Conservation (phyloP, 129 eudicot species). For the Dittrichia graveolens region DNA sequence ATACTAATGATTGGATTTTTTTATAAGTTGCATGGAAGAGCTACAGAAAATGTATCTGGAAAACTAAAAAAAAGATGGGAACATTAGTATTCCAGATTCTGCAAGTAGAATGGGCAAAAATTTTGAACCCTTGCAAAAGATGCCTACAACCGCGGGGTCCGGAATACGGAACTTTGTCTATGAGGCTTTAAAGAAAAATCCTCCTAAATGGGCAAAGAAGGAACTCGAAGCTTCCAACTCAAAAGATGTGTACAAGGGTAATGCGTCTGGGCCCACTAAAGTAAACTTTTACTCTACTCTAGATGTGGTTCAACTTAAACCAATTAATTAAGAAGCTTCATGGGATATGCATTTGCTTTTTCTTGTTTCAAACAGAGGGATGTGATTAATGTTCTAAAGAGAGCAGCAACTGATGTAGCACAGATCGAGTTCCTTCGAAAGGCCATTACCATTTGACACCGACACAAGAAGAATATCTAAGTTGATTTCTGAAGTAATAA, state of each 20-base stretch:
- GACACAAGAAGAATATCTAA: slow-evolving; percentile 22
- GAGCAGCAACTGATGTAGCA: too few species aligned
- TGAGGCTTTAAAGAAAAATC: slow-evolving; percentile 49
- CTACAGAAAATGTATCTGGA: slow-evolving; percentile 37
- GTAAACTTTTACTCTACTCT: too few species aligned
- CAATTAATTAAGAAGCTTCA: too few species aligned
- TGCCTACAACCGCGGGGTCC: slow-evolving; percentile 63
- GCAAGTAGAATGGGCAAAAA: slow-evolving; percentile 48
- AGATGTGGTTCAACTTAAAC: too few species aligned
- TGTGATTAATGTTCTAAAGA: too few species aligned
- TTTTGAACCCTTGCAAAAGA: slow-evolving; percentile 46
- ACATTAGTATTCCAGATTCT: background rate
- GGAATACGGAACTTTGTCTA: slow-evolving; percentile 42
- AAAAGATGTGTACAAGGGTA: slow-evolving; percentile 63
- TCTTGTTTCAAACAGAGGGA: too few species aligned
- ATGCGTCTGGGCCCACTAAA: slow-evolving; percentile 61
- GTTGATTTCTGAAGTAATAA: slow-evolving; percentile 34
- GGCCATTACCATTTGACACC: slow-evolving; percentile 24
- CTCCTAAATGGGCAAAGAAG: slow-evolving; percentile 67
- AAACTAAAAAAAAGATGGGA: slow-evolving; percentile 24
- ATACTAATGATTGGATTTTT: background rate
- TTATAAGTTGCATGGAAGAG: slow-evolving; percentile 56
- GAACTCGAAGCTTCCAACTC: slow-evolving; percentile 47
- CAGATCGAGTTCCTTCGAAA: too few species aligned
- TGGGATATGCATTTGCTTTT: too few species aligned